Base-by-base conservation (phyloP, 139 green algal species). In the Diplosphaera chodatii region DNA sequence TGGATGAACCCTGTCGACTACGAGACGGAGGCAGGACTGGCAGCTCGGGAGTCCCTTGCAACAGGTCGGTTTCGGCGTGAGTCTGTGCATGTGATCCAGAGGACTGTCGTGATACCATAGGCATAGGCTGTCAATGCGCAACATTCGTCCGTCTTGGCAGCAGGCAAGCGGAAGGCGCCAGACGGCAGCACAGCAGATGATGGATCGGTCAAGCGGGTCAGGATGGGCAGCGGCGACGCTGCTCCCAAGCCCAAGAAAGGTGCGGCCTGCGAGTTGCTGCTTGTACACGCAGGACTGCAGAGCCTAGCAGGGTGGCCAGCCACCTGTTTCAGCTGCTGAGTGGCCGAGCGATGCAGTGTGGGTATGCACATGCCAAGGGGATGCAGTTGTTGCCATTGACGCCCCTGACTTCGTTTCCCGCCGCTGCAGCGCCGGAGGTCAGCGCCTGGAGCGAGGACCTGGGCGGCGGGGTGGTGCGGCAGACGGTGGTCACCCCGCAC, bases 1-100 rank as follows among this genome's bases (percentile, higher is more conserved):
- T 97, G 92, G 92, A 96, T 96, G 90, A 95, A 96, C 75, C 83
- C 84, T 0, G 75, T 75, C 3, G 91, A 97, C 69, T 97, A 97
- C 62, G 85, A 90, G 59, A 88, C 84, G 15, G 78, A 84, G 65
- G 82, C 84, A 30, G 82, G 76, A 1, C 63, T 63, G 4, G 78
- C 80, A 0, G 81, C 85, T 65, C 77, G 85, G 41, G 81, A 87
- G 70, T 40, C 21, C 3, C n/a, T 25, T 66, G 63, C 25, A 69
- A 63, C 34, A 59, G 48, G 48, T 25, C 13, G 13, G 37, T 10
- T 48, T 10, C 37, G 6, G 37, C n/a, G n/a, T n/a, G n/a, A n/a
- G n/a, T n/a, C n/a, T n/a, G n/a, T n/a, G n/a, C n/a, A n/a, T n/a
- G n/a, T n/a, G n/a, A n/a, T n/a, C n/a, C n/a, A n/a, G n/a, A n/a